Base-by-base conservation (phyloP, 352 stramenopile species). In the Pythium apleroticum region DNA sequence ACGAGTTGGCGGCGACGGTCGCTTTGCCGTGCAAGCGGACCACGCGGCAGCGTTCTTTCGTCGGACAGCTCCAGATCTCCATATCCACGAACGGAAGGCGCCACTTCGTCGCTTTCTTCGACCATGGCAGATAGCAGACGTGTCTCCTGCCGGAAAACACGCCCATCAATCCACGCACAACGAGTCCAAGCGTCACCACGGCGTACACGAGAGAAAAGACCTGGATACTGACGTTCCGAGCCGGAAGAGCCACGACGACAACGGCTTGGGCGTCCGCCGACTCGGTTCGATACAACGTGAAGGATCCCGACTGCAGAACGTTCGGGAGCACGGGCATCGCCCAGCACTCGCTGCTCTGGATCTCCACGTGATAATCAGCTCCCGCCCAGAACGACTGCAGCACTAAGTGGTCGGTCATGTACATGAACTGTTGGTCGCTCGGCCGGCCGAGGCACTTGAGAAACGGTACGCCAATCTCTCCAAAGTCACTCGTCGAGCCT, bases 1-100 rank as follows among this genome's bases (percentile, higher is more conserved):
- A 86, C 2, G 80, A 57, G 30, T 86, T 74, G 3, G 80, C 86
- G 0, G 72, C 77, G 63, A 84, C 80, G 20, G 86, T 59, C 1
- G 76, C 39, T 49, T 62, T 63, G 22, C 80, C 80, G 27, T 84
- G 83, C 52, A 86, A 84, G 41, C n/a, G 41, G 25, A 49, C 19
- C 41, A 25, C 19, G 11, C 20, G 3, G 6, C 19, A 3, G 6
- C 20, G 41, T 25, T 49, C 19, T 49, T 10, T 11, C 6, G 20
- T 11, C 8, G 41, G 41, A 8, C 24, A 19, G 4, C 41, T 11
- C 41, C 41, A 49, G 6, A 49, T 22, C 20, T 49, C 19, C 3
- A 24, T 9, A 22, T 22, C 41, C 41, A 49, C 41, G 11, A 49
- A 25, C 41, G 41, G 41, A 22, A 49, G 20, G 19, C 20, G 41